Evolutionary conservation across 345 rosid species (phyloP).

Genomic region (Trapa bicornis): DNA sequence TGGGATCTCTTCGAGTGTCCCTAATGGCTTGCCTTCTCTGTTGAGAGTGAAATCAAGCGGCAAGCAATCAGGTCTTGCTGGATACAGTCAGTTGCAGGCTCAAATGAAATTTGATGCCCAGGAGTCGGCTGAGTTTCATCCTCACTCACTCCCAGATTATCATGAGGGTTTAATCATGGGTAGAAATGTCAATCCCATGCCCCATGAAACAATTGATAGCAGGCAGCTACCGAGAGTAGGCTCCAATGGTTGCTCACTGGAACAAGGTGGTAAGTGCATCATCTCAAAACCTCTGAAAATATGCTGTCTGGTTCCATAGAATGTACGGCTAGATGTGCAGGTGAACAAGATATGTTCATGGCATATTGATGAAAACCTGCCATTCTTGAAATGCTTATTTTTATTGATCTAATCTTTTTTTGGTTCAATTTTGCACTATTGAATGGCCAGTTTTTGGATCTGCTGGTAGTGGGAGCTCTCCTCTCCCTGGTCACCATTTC

Average conservation of each 20-base stretch:
- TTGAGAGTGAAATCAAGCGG: constrained; percentile 25
- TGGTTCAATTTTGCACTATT: not conserved
- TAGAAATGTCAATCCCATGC: constrained; percentile 20
- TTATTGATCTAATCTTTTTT: not conserved
- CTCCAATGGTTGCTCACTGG: constrained; percentile 30
- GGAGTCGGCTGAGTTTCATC: constrained; percentile 24
- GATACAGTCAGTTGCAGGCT: constrained; percentile 18
- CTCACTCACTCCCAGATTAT: constrained; percentile 42
- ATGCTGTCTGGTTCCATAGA: not conserved
- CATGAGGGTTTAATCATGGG: constrained; percentile 24
- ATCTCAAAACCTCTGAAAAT: constrained; percentile 6
- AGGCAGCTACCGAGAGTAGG: constrained; percentile 19
- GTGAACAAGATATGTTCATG: not conserved
- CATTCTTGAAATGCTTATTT: not conserved
- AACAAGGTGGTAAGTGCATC: constrained; percentile 30
- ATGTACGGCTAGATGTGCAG: not conserved
- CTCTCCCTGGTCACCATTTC: constrained; percentile 46
- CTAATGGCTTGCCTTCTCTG: constrained; percentile 30
- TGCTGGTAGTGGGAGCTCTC: constrained; percentile 51
- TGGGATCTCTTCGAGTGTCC: constrained; percentile 36
- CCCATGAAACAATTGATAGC: constrained; percentile 26
- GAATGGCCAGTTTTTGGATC: constrained; percentile 47
- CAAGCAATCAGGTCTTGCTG: constrained; percentile 18
- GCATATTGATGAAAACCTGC: not conserved
- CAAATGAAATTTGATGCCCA: constrained; percentile 21